Conservation (phyloP, 2,329 filamentous ascomycete genomes). For the Pyrenophora tritici-repentis region DNA sequence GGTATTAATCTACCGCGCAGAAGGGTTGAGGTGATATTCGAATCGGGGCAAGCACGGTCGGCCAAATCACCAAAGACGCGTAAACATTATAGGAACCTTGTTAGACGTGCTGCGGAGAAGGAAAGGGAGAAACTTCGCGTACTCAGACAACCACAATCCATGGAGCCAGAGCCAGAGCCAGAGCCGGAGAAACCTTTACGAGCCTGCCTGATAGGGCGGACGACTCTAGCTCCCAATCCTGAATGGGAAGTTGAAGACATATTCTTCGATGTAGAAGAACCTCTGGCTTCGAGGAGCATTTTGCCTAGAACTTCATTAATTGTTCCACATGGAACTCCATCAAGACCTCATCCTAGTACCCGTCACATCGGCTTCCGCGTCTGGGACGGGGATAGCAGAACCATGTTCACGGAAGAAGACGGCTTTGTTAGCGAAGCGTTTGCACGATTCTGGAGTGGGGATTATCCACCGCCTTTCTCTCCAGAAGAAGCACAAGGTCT, state of each 20-base stretch:
- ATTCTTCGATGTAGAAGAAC: not conserved
- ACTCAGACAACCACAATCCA: not conserved
- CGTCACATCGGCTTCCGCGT: slow-evolving; percentile 7
- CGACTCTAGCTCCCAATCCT: not conserved
- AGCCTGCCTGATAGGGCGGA: not conserved
- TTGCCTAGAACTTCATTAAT: too few species aligned
- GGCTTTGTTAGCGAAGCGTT: slow-evolving; percentile 11
- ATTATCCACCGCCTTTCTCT: slow-evolving; percentile 7
- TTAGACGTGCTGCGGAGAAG: not conserved
- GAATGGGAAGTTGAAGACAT: not conserved
- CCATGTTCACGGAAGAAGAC: slow-evolving; percentile 1
- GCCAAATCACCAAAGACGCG: slow-evolving; percentile 8
- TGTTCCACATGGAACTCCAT: not conserved
- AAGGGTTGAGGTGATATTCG: not conserved
- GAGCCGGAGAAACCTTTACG: not conserved
- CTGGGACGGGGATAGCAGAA: slow-evolving; percentile 10
- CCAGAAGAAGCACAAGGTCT: slow-evolving; percentile 2
- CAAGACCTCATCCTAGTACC: not conserved
- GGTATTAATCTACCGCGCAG: slow-evolving; percentile 2
- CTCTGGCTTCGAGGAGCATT: not conserved
- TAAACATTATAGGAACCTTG: not conserved
- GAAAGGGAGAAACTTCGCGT: not conserved
- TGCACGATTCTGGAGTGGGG: slow-evolving; percentile 1
- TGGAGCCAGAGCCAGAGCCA: not conserved
- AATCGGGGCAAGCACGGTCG: slow-evolving; percentile 4